Percentiles rank a stretch among this genome's conserved stretches.
phyloP scores from a whole-genome alignment of 148 eudicot genomes.

The Talinum fruticosum region DNA sequence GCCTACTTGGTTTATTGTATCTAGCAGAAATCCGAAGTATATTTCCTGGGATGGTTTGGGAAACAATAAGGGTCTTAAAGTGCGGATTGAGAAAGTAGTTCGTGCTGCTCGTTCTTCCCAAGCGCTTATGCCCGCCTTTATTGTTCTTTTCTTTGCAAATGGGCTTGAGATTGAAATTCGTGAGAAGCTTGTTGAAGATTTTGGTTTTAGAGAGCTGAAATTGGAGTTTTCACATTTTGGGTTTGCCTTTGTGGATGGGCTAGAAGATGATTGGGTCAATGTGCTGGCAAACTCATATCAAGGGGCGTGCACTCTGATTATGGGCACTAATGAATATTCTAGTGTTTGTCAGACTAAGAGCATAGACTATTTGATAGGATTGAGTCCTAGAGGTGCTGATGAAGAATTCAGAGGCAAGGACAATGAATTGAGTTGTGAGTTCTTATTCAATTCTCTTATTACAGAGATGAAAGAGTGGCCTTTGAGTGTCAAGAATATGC shows the following conservation, averaged over 20 bases:
- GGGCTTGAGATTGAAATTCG: conserved; percentile 47
- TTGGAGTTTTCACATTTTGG: conserved; percentile 39
- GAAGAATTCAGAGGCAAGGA: conserved; percentile 15
- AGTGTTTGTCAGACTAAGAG: conserved; percentile 27
- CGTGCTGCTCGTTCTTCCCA: conserved; percentile 52
- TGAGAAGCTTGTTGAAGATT: conserved; percentile 41
- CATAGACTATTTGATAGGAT: conserved; percentile 19
- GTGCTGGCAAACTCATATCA: conserved; percentile 48
- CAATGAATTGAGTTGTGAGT: conserved; percentile 25
- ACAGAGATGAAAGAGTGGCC: conserved; percentile 44
- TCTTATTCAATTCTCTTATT: conserved; percentile 47
- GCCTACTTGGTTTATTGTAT: conserved; percentile 87
- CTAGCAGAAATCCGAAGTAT: conserved; percentile 82
- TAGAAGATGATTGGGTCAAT: conserved; percentile 70
- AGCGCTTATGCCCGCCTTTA: conserved; percentile 49
- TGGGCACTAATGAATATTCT: conserved; percentile 38
- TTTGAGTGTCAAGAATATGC: conserved; percentile 20
- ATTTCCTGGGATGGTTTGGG: conserved; percentile 56
- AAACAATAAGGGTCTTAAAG: conserved; percentile 48
- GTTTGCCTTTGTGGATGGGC: conserved; percentile 39
- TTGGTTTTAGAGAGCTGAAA: conserved; percentile 45
- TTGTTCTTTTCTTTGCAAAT: conserved; percentile 75
- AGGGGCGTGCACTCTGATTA: conserved; percentile 45
- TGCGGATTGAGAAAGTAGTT: conserved; percentile 46
- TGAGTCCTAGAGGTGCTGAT: conserved; percentile 17